Conservation (phyloP, 2,329 filamentous ascomycete genomes). For the Aspergillus sp. region DNA sequence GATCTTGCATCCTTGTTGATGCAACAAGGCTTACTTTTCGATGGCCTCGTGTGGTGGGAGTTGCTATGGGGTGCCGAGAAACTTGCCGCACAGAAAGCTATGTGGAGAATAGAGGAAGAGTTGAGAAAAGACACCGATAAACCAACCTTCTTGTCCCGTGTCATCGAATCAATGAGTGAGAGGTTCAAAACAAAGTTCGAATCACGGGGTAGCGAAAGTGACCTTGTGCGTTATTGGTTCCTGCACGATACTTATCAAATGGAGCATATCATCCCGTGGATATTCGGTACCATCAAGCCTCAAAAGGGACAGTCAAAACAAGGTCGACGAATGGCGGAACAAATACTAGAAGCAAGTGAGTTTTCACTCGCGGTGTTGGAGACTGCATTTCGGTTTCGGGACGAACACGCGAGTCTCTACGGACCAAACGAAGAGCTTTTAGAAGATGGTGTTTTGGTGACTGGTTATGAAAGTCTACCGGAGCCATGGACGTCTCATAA, state of each 20-base stretch:
- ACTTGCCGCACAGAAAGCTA: conserved; percentile 64
- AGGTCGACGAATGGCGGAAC: conserved; percentile 35
- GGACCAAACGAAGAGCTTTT: conserved; percentile 62
- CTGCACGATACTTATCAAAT: conserved; percentile 64
- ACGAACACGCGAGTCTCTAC: conserved; percentile 60
- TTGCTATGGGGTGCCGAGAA: conserved; percentile 88
- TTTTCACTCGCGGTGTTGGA: conserved; percentile 59
- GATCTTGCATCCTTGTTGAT: conserved; percentile 66
- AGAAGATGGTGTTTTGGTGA: conserved; percentile 54
- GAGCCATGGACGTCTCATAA: conserved; percentile 75
- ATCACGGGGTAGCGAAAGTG: conserved; percentile 59
- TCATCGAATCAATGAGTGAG: conserved; percentile 68
- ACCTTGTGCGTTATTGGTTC: conserved; percentile 80
- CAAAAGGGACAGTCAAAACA: conserved; percentile 55
- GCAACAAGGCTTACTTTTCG: conserved; percentile 54
- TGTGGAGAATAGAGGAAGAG: conserved; percentile 75
- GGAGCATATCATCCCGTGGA: conserved; percentile 69
- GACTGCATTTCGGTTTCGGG: conserved; percentile 61
- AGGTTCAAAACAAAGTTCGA: conserved; percentile 63
- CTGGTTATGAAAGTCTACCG: conserved; percentile 60
- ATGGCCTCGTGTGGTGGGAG: conserved; percentile 63
- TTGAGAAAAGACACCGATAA: conserved; percentile 54
- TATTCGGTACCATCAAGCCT: conserved; percentile 66
- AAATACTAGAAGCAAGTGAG: conserved; percentile 62
- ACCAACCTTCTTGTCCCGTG: conserved; percentile 63